Conservation (phyloP, 768 basidiomycete genomes). For the Tylopilus felleus region DNA sequence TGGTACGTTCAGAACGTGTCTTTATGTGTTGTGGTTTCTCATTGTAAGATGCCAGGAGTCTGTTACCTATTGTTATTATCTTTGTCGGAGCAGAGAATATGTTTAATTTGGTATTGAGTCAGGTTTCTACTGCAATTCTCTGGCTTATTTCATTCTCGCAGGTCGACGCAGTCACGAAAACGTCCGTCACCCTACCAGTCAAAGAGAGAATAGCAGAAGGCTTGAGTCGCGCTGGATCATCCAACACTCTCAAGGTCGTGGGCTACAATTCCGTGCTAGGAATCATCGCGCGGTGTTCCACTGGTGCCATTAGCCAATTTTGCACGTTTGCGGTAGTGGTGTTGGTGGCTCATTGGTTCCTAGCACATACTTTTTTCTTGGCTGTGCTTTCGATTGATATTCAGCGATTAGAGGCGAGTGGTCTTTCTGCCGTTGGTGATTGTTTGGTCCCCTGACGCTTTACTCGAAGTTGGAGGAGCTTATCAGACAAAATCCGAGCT, state of each 20-base stretch:
- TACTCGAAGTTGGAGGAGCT: slow-evolving; percentile 73
- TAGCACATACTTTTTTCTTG: slow-evolving; percentile 94
- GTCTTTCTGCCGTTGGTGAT: neutral
- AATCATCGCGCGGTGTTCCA: slow-evolving; percentile 67
- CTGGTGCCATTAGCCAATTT: slow-evolving; percentile 85
- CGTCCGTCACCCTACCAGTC: slow-evolving; percentile 81
- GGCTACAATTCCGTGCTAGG: slow-evolving; percentile 81
- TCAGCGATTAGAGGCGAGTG: slow-evolving; percentile 77
- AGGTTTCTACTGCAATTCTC: slow-evolving; percentile 4
- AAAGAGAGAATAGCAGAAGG: slow-evolving; percentile 92
- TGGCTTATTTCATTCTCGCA: slow-evolving; percentile 33
- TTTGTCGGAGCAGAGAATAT: slow-evolving; percentile 98
- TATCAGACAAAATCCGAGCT: slow-evolving; percentile 63
- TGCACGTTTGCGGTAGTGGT: slow-evolving; percentile 93
- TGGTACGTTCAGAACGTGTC: slow-evolving; percentile 50
- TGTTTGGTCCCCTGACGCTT: slow-evolving; percentile 11
- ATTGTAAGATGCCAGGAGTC: slow-evolving; percentile 50
- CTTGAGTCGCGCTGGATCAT: slow-evolving; percentile 83
- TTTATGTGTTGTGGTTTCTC: slow-evolving; percentile 2
- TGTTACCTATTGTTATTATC: slow-evolving; percentile 90
- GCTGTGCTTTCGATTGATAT: slow-evolving; percentile 95
- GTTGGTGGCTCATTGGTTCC: slow-evolving; percentile 94
- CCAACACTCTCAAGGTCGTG: slow-evolving; percentile 89
- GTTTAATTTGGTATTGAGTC: slow-evolving; percentile 77
- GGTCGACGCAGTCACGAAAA: slow-evolving; percentile 84